Evolutionary conservation across 805 yeast genomes (phyloP).

Genomic region (Suhomyces vadensis): DNA sequence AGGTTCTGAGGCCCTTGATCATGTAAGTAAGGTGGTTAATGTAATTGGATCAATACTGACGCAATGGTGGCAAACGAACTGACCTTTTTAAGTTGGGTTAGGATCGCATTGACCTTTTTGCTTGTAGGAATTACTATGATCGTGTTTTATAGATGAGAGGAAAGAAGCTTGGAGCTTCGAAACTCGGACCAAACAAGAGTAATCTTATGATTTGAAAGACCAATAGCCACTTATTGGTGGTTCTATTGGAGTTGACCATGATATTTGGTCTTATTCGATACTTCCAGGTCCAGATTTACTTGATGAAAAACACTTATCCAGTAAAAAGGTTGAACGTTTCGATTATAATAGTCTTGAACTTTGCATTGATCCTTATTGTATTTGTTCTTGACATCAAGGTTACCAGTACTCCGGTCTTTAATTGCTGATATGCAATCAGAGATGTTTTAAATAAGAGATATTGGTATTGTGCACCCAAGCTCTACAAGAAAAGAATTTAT

Average conservation of each 20-base stretch:
- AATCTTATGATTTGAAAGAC: too few relatives aligned
- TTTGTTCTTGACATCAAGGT: constrained; percentile 20
- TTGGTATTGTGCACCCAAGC: too few relatives aligned
- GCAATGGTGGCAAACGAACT: constrained; percentile 32
- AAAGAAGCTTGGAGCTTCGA: too few relatives aligned
- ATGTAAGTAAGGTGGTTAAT: constrained; percentile 11
- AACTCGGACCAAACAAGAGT: too few relatives aligned
- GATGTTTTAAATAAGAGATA: too few relatives aligned
- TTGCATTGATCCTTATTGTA: constrained; percentile 20
- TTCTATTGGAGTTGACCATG: constrained; percentile 18
- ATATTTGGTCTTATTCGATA: constrained; percentile 26
- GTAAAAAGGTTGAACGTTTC: constrained; percentile 22
- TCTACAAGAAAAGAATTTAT: too few relatives aligned
- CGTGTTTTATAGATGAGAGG: too few relatives aligned
- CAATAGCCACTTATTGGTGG: constrained; percentile 17
- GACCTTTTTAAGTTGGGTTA: constrained; percentile 32
- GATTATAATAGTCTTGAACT: constrained; percentile 18
- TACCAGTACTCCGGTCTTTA: too few relatives aligned
- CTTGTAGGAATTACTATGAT: too few relatives aligned
- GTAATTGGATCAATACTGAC: neutral
- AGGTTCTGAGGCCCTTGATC: constrained; percentile 42
- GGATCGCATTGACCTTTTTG: constrained; percentile 25
- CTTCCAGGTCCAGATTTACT: constrained; percentile 25
- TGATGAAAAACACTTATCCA: constrained; percentile 24
- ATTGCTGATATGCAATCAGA: too few relatives aligned